These are phyloP conservation scores for Lophium mytilinum DNA, from an alignment of 495 filamentous ascomycete genomes.

Conservation along the genomic window DNA sequence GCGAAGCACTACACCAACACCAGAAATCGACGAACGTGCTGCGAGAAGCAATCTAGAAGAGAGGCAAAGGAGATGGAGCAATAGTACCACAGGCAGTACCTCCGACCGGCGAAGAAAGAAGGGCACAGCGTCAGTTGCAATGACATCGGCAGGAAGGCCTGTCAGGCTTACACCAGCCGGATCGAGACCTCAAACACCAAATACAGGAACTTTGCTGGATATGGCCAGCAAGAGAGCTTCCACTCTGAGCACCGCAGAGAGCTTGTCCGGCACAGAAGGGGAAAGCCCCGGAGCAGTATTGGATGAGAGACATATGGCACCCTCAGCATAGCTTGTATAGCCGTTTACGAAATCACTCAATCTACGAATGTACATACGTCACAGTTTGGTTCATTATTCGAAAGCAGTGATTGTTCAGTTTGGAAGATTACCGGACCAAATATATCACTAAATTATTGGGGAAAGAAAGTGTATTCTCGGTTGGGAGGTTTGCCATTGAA, in stretches of 20 bases:
- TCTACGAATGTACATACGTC: not conserved
- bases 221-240: constrained; percentile 19
- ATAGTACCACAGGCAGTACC: constrained; percentile 21
- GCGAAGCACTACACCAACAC: constrained; percentile 20
- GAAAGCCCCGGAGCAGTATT: not conserved
- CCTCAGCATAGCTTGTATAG: not conserved
- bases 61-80: constrained; percentile 24
- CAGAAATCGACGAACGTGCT: constrained; percentile 16
- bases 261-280: constrained; percentile 2
- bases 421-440: too few species aligned
- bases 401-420: too few species aligned
- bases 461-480: too few species aligned
- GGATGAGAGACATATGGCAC: not conserved
- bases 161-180: not conserved
- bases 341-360: not conserved
- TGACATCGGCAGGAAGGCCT: not conserved
- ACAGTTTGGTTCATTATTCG: too few species aligned
- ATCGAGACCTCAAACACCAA: constrained; percentile 15
- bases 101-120: constrained; percentile 16
- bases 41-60: not conserved
- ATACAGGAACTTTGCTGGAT: not conserved
- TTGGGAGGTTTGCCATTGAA: too few species aligned
- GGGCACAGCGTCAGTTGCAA: not conserved
- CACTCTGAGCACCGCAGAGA: constrained; percentile 10
- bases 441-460: too few species aligned